These are phyloP conservation scores for Juglanconis juglandina DNA, from an alignment of 2,329 filamentous ascomycete genomes.

Conservation along the genomic window DNA sequence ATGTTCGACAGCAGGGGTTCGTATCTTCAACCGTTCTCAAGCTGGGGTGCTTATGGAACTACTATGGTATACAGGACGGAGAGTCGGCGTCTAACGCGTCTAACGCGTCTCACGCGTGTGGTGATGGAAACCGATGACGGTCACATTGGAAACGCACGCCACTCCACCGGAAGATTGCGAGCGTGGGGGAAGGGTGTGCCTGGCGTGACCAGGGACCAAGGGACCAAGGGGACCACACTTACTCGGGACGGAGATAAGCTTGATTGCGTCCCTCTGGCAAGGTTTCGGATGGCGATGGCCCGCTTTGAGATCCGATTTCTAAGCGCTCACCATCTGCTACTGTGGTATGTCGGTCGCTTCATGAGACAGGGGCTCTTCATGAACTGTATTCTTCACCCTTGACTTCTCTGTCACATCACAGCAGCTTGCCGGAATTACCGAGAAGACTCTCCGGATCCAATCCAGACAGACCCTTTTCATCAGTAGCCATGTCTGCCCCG, in stretches of 20 bases:
- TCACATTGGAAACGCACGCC: constrained; percentile 7
- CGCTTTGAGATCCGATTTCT: constrained; percentile 11
- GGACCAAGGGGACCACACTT: background rate
- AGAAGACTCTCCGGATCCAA: background rate
- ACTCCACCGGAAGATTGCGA: constrained; percentile 11
- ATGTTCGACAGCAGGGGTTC: too few relatives aligned
- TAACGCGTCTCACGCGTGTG: background rate
- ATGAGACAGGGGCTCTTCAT: background rate
- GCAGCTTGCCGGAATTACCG: too few relatives aligned
- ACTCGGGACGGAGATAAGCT: constrained; percentile 15
- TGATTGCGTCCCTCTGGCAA: background rate
- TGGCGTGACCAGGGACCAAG: background rate
- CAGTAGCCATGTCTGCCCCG: constrained; percentile 9
- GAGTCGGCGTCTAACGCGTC: background rate
- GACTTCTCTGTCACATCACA: too few relatives aligned
- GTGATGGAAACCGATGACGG: background rate
- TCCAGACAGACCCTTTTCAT: background rate
- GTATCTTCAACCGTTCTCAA: background rate
- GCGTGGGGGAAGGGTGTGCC: background rate
- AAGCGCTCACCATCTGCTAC: constrained; percentile 5
- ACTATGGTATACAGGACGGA: background rate
- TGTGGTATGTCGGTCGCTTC: background rate
- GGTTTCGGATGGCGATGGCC: constrained; percentile 12
- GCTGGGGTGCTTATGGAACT: too few relatives aligned
- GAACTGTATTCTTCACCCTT: background rate